These are phyloP conservation scores for Nigrograna mackinnonii DNA, from an alignment of 2,329 filamentous ascomycete genomes.

Conservation along the genomic window DNA sequence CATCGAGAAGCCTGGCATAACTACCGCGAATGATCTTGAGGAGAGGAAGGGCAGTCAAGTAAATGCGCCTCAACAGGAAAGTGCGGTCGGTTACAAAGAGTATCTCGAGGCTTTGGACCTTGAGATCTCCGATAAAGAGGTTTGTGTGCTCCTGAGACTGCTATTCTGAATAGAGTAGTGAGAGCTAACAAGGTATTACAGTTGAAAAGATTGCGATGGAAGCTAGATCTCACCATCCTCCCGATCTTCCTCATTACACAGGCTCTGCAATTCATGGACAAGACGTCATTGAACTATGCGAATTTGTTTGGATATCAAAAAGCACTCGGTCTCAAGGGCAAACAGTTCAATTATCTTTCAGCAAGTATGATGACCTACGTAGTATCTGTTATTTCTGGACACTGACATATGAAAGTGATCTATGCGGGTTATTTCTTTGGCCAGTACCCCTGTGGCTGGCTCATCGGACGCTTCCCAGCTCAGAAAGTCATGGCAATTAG, in stretches of 20 bases:
- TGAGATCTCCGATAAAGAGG: conserved; percentile 13
- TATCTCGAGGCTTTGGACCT: conserved; percentile 15
- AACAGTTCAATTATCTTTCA: conserved; percentile 42
- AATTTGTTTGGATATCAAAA: conserved; percentile 41
- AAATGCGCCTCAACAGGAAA: no score
- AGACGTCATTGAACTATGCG: conserved; percentile 26
- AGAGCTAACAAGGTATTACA: background rate
- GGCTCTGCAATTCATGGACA: conserved; percentile 26
- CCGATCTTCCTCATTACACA: conserved; percentile 27
- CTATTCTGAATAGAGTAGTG: background rate
- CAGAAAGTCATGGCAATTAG: conserved; percentile 39
- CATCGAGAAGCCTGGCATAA: no score
- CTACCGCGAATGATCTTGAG: no score
- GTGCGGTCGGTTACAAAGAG: conserved; percentile 21
- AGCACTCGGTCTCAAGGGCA: conserved; percentile 35
- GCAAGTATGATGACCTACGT: conserved; percentile 30
- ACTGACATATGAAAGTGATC: no score
- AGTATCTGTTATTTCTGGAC: background rate
- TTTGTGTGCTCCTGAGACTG: background rate
- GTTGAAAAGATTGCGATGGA: conserved; percentile 23
- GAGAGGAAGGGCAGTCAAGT: no score
- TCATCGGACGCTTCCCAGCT: conserved; percentile 42
- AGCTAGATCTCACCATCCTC: conserved; percentile 24
- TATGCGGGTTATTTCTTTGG: conserved; percentile 48
- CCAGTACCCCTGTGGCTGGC: conserved; percentile 46